These are phyloP conservation scores for Leccinum variicolor DNA, from an alignment of 768 basidiomycete species.

Conservation along the genomic window DNA sequence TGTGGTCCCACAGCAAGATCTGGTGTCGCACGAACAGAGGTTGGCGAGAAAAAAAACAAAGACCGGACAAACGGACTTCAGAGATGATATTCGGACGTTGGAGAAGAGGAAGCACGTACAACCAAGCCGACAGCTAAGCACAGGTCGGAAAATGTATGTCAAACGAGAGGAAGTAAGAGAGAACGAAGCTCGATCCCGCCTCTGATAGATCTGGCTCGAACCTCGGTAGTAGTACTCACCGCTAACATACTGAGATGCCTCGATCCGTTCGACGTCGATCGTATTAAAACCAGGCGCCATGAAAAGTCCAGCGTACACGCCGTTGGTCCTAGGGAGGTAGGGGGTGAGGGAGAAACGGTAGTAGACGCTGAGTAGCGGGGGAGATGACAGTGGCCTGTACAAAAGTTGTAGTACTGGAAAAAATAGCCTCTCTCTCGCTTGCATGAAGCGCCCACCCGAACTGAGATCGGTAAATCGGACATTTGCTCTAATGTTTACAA, in stretches of 20 bases:
- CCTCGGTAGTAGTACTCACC: slow-evolving; percentile 17
- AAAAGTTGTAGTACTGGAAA: background rate
- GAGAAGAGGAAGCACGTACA: slow-evolving; percentile 10
- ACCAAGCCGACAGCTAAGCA: slow-evolving; percentile 23
- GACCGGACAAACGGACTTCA: background rate
- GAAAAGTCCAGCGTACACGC: background rate
- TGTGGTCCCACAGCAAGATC: slow-evolving; percentile 34
- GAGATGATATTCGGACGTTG: background rate
- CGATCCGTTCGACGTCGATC: slow-evolving; percentile 4
- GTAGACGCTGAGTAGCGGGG: background rate
- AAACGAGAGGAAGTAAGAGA: background rate
- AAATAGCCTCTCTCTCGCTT: background rate
- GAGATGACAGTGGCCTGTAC: too few relatives aligned
- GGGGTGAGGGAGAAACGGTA: background rate
- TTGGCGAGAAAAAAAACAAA: background rate
- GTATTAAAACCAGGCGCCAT: slow-evolving; percentile 5
- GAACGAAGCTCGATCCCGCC: background rate
- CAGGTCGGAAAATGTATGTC: background rate
- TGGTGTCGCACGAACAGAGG: background rate
- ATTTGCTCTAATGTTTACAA: background rate
- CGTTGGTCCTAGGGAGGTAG: background rate
- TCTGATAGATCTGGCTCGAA: background rate
- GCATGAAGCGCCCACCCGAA: background rate
- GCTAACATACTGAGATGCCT: slow-evolving; percentile 23
- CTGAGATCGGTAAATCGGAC: background rate